Percentiles rank a stretch among this genome's conserved stretches.
phyloP scores from a whole-genome alignment of 2,329 filamentous ascomycete species.

The Fusarium sp. region DNA sequence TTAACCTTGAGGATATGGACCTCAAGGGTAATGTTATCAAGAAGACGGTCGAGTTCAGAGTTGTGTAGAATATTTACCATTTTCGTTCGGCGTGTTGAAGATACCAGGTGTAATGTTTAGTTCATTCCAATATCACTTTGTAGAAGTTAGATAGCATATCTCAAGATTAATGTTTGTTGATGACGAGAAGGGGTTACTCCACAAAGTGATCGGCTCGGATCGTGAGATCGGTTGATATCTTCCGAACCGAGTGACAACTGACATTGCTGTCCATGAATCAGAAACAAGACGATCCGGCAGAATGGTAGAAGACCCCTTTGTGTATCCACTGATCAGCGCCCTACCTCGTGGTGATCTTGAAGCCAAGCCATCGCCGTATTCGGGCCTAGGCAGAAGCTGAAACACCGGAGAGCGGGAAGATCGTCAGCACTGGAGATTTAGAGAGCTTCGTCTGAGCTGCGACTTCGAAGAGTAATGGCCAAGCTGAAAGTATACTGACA shows the following conservation, averaged over 20 bases:
- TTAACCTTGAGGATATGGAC: constrained; percentile 36
- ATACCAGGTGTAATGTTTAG: background rate
- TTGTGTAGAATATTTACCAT: background rate
- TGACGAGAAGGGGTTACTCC: background rate
- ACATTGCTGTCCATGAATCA: background rate
- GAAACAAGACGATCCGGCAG: background rate
- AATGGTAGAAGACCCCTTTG: background rate
- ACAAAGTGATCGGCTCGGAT: background rate
- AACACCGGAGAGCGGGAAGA: background rate
- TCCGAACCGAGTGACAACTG: background rate
- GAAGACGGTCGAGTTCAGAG: constrained; percentile 39
- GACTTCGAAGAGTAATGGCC: accelerated
- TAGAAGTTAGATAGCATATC: background rate
- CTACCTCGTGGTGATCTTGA: too few species aligned
- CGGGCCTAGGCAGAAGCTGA: background rate
- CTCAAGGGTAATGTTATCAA: constrained; percentile 34
- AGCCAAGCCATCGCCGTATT: background rate
- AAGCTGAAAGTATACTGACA: too few species aligned
- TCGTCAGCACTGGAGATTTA: background rate
- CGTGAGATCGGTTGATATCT: background rate
- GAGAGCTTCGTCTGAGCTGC: background rate
- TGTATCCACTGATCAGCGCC: background rate
- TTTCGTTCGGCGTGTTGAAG: background rate
- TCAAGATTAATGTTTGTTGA: background rate
- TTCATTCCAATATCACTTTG: accelerated